A percentile compares a stretch with the other conserved stretches of the same genome.
phyloP scores from a whole-genome alignment of 352 stramenopile genomes.

The Aphanomyces astaci region DNA sequence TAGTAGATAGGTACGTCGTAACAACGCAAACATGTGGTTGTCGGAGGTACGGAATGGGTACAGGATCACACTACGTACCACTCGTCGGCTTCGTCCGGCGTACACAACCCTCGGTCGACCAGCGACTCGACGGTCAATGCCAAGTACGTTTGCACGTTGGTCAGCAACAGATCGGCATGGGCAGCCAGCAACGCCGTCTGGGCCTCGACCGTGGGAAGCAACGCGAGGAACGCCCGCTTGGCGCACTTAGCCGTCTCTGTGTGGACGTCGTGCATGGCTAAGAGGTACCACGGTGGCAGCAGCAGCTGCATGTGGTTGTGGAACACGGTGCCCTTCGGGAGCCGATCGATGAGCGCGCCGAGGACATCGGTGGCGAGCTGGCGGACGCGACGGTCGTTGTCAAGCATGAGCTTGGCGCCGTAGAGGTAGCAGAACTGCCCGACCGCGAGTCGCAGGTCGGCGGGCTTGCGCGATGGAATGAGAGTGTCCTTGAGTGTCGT shows the following conservation, averaged over 20 bases:
- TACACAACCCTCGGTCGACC: background rate
- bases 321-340: slow-evolving; percentile 50
- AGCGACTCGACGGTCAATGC: background rate
- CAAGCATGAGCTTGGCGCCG: slow-evolving; percentile 64
- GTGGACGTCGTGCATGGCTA: slow-evolving; percentile 74
- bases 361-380: slow-evolving; percentile 71
- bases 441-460: slow-evolving; percentile 58
- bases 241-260: slow-evolving; percentile 43
- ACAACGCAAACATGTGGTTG: no score
- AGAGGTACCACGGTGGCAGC: slow-evolving; percentile 59
- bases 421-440: slow-evolving; percentile 74
- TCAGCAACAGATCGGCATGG: background rate
- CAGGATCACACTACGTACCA: no score
- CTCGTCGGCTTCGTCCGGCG: slow-evolving; percentile 7
- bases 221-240: slow-evolving; percentile 40
- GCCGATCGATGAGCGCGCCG: slow-evolving; percentile 42
- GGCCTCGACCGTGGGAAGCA: slow-evolving; percentile 31
- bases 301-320: slow-evolving; percentile 55
- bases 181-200: background rate
- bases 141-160: background rate
- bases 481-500: slow-evolving; percentile 50
- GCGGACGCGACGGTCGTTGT: slow-evolving; percentile 77
- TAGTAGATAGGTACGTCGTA: no score
- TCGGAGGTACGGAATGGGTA: no score
- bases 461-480: slow-evolving; percentile 46